phyloP scores from a whole-genome alignment of 176 grass and related monocot species.

The Dactylis glomerata region DNA sequence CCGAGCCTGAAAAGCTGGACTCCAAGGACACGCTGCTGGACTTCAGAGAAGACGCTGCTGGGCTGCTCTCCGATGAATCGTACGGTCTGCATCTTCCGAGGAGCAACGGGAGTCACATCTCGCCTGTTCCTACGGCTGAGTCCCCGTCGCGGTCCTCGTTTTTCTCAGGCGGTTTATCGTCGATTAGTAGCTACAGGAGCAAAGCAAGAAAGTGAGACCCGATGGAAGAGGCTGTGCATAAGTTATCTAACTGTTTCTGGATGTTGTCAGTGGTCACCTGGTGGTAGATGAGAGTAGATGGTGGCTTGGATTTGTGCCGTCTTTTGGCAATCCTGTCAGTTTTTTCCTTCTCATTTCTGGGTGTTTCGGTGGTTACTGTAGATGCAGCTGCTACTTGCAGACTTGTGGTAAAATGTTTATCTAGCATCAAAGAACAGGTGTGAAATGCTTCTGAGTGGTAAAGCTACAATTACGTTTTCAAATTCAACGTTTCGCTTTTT shows the following conservation, averaged over 20 bases:
- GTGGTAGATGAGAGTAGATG: conserved; percentile 32
- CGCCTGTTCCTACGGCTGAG: background rate
- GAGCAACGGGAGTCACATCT: conserved; percentile 25
- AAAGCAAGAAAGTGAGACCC: conserved; percentile 33
- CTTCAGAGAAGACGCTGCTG: conserved; percentile 22
- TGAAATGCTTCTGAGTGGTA: background rate
- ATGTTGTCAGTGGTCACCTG: conserved; percentile 36
- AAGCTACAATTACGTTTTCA: background rate
- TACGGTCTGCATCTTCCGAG: conserved; percentile 4
- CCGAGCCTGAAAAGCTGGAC: conserved; percentile 29
- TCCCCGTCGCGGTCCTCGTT: background rate
- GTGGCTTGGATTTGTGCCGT: background rate
- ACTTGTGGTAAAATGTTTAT: background rate
- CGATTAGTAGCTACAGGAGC: conserved; percentile 38
- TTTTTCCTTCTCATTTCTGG: background rate
- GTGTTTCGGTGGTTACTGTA: background rate
- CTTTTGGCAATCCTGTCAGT: background rate
- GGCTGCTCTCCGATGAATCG: background rate
- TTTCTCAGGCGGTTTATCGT: conserved; percentile 17
- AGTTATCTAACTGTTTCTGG: conserved; percentile 24
- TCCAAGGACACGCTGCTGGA: conserved; percentile 16
- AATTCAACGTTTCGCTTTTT: background rate
- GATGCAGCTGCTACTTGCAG: background rate
- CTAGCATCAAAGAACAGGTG: background rate
- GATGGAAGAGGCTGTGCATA: conserved; percentile 33